These are phyloP conservation scores for Pseudonectria foliicola DNA, from an alignment of 2,329 filamentous ascomycete genomes.

Conservation along the genomic window DNA sequence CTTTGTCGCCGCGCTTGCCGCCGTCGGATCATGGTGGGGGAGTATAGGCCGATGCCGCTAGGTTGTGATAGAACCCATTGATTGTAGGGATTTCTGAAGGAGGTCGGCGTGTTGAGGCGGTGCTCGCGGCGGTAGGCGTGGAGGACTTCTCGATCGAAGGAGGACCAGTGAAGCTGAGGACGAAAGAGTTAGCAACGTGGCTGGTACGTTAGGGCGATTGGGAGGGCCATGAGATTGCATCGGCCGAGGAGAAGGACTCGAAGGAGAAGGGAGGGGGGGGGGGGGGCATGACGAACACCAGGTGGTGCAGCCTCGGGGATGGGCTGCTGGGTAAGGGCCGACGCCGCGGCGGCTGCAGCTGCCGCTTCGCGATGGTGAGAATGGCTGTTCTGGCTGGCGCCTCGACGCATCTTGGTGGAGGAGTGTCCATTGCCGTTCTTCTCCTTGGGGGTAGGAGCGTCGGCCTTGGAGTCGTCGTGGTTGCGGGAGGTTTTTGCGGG, in stretches of 20 bases:
- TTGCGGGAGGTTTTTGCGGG: slow-evolving; percentile 39
- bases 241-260: background rate
- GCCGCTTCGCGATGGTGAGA: slow-evolving; percentile 38
- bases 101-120: slow-evolving; percentile 61
- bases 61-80: slow-evolving; percentile 54
- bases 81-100: slow-evolving; percentile 59
- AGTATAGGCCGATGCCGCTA: slow-evolving; percentile 60
- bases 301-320: slow-evolving; percentile 25
- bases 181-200: slow-evolving; percentile 1
- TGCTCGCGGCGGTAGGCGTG: slow-evolving; percentile 71
- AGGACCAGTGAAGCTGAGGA: slow-evolving; percentile 55
- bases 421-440: slow-evolving; percentile 36
- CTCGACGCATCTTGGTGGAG: slow-evolving; percentile 49
- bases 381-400: slow-evolving; percentile 44
- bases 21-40: slow-evolving; percentile 66
- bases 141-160: slow-evolving; percentile 60
- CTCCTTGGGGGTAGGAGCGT: slow-evolving; percentile 35
- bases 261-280: slow-evolving; percentile 1
- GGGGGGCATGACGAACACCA: slow-evolving; percentile 23
- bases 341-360: slow-evolving; percentile 30
- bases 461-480: slow-evolving; percentile 41
- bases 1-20: slow-evolving; percentile 59
- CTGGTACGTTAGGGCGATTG: background rate
- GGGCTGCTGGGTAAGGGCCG: slow-evolving; percentile 15
- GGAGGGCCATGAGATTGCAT: background rate